phyloP scores from a whole-genome alignment of 1,284 basidiomycete species.

The Peniophora sp. region DNA sequence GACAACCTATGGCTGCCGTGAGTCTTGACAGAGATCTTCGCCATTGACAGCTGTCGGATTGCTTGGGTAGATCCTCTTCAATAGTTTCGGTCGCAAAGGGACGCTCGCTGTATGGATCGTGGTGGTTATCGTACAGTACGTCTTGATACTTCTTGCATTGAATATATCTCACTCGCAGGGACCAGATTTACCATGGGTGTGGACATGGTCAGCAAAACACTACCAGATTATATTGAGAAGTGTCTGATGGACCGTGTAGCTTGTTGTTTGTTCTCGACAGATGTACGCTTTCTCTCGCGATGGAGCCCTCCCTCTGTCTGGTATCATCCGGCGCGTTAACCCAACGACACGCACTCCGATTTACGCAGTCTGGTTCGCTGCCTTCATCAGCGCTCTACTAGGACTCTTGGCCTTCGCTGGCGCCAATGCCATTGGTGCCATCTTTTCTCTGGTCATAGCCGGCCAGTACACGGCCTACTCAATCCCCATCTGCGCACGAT shows the following conservation, averaged over 20 bases:
- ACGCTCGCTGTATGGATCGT: slow-evolving; percentile 19
- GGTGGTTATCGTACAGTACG: slow-evolving; percentile 20
- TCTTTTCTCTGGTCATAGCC: slow-evolving; percentile 20
- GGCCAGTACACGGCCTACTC: slow-evolving; percentile 16
- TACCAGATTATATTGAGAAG: neutral
- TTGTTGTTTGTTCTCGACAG: slow-evolving; percentile 28
- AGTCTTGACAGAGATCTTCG: neutral
- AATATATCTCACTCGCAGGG: neutral
- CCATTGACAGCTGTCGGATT: neutral
- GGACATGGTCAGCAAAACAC: slow-evolving; percentile 16
- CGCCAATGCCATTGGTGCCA: slow-evolving; percentile 20
- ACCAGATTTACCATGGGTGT: slow-evolving; percentile 24
- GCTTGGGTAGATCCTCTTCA: slow-evolving; percentile 18
- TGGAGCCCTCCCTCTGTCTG: slow-evolving; percentile 36
- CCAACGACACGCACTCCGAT: slow-evolving; percentile 18
- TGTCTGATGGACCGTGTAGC: slow-evolving; percentile 1
- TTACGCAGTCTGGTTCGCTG: slow-evolving; percentile 22
- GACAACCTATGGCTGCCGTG: slow-evolving; percentile 29
- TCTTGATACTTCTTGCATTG: neutral
- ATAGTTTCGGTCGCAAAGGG: slow-evolving; percentile 17
- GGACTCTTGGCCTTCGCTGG: slow-evolving; percentile 24
- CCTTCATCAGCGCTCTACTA: slow-evolving; percentile 14
- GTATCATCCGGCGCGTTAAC: slow-evolving; percentile 27
- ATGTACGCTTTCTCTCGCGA: slow-evolving; percentile 39
- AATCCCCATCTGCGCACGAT: slow-evolving; percentile 21